Percentiles rank a stretch among this genome's conserved stretches.
Evolutionary conservation across 345 rosid genomes (phyloP).

Genomic region (Streptanthus diversifolius): DNA sequence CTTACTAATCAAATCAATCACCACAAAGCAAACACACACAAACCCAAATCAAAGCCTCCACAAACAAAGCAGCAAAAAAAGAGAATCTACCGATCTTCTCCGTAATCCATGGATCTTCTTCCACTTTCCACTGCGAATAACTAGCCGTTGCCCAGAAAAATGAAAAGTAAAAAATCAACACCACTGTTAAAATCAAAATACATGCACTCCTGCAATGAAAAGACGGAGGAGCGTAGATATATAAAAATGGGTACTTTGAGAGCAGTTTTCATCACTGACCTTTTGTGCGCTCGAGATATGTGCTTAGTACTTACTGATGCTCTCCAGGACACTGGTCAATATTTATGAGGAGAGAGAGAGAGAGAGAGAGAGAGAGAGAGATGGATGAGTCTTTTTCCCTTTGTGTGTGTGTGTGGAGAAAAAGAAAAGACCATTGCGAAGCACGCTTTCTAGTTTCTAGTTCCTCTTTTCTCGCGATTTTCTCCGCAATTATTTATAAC

Average conservation of each 20-base stretch:
- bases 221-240: neutral
- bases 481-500: neutral
- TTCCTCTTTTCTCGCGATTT: constrained; percentile 36
- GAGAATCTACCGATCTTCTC: constrained; percentile 35
- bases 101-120: constrained; percentile 42
- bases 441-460: constrained; percentile 36
- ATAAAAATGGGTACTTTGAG: neutral
- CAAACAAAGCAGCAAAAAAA: constrained; percentile 1
- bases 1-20: constrained; percentile 6
- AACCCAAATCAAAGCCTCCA: neutral
- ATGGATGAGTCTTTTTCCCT: too few species aligned
- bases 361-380: neutral
- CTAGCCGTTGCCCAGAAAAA: constrained; percentile 39
- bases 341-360: constrained; percentile 27
- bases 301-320: constrained; percentile 21
- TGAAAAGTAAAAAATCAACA: neutral
- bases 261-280: constrained; percentile 18
- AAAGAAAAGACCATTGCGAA: constrained; percentile 30
- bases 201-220: neutral
- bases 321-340: constrained; percentile 26
- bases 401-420: neutral
- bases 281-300: constrained; percentile 21
- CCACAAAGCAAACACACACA: neutral
- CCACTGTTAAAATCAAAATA: neutral
- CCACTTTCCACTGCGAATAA: neutral